Evolutionary conservation across 179 eudicot genomes (phyloP), one percentile per base, ranked within the genome.

Genomic region (Drosera spatulata): DNA sequence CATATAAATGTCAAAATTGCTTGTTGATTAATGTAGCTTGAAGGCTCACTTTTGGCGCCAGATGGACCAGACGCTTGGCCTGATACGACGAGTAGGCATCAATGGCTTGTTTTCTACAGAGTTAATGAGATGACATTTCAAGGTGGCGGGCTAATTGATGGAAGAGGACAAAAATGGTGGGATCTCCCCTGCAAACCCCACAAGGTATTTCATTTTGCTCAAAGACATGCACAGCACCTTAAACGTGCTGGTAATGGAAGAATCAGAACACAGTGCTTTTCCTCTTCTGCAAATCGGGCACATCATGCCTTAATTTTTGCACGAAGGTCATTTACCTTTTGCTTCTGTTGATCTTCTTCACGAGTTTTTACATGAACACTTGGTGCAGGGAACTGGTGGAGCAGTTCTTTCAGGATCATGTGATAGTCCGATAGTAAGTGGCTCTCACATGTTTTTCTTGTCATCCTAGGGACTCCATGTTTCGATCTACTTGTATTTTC

Each of bases 111-210:
- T 39, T 90, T 90, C 70, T 90, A 85, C 58, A 76, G 77, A 69
- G 67, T 67, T 4, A 68, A 81, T 50, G 90, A 82, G 13, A 56
- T 91, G 75, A 60, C 75, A 39, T 54, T 91, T 60, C 88, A 79
- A 71, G 97, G 96, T 4, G 73, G 77, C 37, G 96, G 97, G 8
- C 56, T 78, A 15, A 70, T 91, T 42, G 94, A 91, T 63, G 95
- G 97, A 7, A 88, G 79, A 71, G 97, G 97, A 70, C 73, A 82
- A 41, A 76, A 80, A 57, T 91, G 97, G 97, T 88, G 97, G 97
- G 64, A 83, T 62, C 86, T 91, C 55, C 85, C 96, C 50, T 91
- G 97, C 76, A 88, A 91, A 67, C 97, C 96, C 75, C 97, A 88
- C 71, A 88, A 75, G 80, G 97, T 88, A 71, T 14, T 37, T n/a